Evolutionary conservation across 1,139 yeast genomes (phyloP), one percentile per base, ranked within the genome.

Genomic region (Yamadazyma friedrichii): DNA sequence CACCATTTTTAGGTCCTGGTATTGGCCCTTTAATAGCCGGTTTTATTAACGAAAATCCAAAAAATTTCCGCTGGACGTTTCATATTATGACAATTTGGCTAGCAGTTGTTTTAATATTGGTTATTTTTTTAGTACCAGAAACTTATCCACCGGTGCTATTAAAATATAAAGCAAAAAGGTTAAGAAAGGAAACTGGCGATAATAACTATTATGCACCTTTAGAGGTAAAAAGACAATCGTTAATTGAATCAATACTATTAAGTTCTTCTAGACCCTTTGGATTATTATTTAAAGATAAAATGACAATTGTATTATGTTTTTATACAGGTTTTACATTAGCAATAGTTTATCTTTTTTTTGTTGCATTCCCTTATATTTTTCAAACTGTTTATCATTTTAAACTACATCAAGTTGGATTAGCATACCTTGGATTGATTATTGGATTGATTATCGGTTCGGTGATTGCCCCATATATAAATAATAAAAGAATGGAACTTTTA

Each of bases 311-410:
- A 2, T 62, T 84, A 15, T 81, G 88, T 49, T 65, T 80, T 45
- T 83, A 82, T 52, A 74, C 87, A 0, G 87, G 85, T 0, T 63
- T 82, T 39, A 65, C 78, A 1, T 62, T 82, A 38, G 83, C 84
- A 0, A 73, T 80, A 27, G 75, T 82, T 16, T 82, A 82, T 54
- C 57, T 82, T 51, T 82, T 80, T 55, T 82, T 82, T 50, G 79
- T 80, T 34, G 76, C 86, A 3, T 76, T 80, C 51, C 88, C 88
- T 1, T 74, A 74, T 44, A 76, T 76, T 17, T 80, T 76, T 52
- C 51, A 58, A 10, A 65, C 67, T 4, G 74, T 77, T 1, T 82
- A 77, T 51, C 51, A 56, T 9, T 78, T 80, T 50, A 49, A 55
- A 10, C 57, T 68, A 9, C 50, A 52, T 26, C 51, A 49, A 30